These are phyloP conservation scores for Saturnispora quitensis DNA, from an alignment of 805 yeast species.

Conservation along the genomic window DNA sequence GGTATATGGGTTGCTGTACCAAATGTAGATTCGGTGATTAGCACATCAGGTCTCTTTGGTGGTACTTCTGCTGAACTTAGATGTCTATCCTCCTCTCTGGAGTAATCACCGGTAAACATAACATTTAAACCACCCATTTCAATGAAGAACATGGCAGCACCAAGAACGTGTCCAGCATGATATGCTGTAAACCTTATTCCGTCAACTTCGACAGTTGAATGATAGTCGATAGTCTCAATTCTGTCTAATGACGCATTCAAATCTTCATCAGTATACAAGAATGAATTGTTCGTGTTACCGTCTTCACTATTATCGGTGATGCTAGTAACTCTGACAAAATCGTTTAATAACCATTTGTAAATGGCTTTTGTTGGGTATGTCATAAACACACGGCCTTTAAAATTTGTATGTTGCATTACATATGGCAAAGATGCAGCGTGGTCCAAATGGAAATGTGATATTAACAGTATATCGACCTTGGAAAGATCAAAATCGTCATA, in stretches of 20 bases:
- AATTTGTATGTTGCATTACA: conserved; percentile 93
- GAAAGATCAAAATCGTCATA: conserved; percentile 91
- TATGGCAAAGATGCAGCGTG: conserved; percentile 98
- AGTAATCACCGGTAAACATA: conserved; percentile 92
- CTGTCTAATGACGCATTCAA: conserved; percentile 75
- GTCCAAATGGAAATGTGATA: conserved; percentile 94
- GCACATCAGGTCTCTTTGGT: conserved; percentile 72
- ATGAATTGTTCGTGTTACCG: conserved; percentile 34
- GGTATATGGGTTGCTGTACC: conserved; percentile 98
- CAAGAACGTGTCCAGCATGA: conserved; percentile 99
- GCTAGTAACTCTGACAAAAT: conserved; percentile 84
- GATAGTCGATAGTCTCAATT: conserved; percentile 92
- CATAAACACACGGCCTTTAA: conserved; percentile 95
- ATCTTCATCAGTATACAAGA: conserved; percentile 83
- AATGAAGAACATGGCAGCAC: conserved; percentile 95
- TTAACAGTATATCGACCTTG: conserved; percentile 73
- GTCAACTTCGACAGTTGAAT: conserved; percentile 88
- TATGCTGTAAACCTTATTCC: conserved; percentile 95
- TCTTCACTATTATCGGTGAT: conserved; percentile 37
- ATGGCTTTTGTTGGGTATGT: conserved; percentile 99
- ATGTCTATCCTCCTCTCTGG: conserved; percentile 93
- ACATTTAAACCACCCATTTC: conserved; percentile 90
- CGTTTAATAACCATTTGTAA: conserved; percentile 89
- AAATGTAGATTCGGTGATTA: conserved; percentile 91
- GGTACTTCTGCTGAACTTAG: conserved; percentile 94